Base-by-base conservation (phyloP, 306 rosid genomes). In the Quercus robur region DNA sequence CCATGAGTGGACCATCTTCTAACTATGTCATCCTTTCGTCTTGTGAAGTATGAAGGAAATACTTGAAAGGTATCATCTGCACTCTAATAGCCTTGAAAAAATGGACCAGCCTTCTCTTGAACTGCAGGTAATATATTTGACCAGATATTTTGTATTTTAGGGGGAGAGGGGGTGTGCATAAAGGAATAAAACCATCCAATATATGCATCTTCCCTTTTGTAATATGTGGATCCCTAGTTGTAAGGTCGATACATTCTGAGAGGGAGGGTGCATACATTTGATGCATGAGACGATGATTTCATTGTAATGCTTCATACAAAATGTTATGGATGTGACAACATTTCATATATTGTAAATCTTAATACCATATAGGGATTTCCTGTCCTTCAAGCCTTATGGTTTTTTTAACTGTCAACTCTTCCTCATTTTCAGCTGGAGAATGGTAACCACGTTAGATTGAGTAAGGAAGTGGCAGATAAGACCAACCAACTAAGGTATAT, bases 401-500 rank as follows among this genome's bases (percentile, higher is more conserved):
- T 25, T 17, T 6, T 55, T 78, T 78, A 25, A 31, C 28, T 28
- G 5, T 49, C 28, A 41, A 23, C 76, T 54, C 54, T 3, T 49
- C 12, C 12, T 66, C 30, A 5, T 30, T 57, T 41, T 49, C 75
- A 87, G 91, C 67, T 58, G 26, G 85, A 77, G 66, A 55, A 77
- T 23, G 59, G 57, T 25, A 75, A 79, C 41, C 5, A 28, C 54
- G 15, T 31, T 67, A 64, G 74, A 74, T 44, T 87, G 84, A 52
- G 70, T 4, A 80, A 82, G 82, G 87, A 82, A 58, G 81, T 85
- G 38, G 84, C 78, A 46, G 80, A 82, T 0, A 87, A 58, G 84
- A 64, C 49, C 79, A 77, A 21, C 26, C 56, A 38, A 52, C 78
- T 87, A 17, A 85, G 88, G 91, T 87, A 76, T 28, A 62, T 67